phyloP scores from a whole-genome alignment of 768 basidiomycete species.

The Xerocomus spinulosus region DNA sequence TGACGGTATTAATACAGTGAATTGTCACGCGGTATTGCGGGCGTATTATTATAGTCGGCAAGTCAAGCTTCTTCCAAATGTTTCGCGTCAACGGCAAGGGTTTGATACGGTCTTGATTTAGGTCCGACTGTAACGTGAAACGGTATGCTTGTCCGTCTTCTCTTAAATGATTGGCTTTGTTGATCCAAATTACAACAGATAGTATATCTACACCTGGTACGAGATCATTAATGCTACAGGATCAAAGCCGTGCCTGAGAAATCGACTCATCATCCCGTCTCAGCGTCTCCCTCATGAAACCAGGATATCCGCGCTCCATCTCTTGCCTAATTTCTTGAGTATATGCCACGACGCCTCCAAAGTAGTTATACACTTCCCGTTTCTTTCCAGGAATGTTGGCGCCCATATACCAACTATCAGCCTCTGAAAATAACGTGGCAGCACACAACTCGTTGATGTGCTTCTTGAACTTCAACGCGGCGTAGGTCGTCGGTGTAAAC shows the following conservation, averaged over 20 bases:
- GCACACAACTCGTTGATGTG: neutral
- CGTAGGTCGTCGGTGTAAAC: conserved; percentile 7
- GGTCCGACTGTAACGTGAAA: no score
- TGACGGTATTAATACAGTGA: no score
- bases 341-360: neutral
- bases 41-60: no score
- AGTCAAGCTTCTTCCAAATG: no score
- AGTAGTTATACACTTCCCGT: conserved; percentile 6
- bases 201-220: neutral
- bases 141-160: no score
- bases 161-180: neutral
- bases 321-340: conserved; percentile 4
- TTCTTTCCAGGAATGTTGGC: conserved; percentile 11
- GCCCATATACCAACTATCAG: conserved; percentile 5
- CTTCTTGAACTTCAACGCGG: conserved; percentile 10
- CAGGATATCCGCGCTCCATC: conserved; percentile 8
- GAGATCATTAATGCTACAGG: neutral
- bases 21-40: no score
- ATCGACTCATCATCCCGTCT: neutral
- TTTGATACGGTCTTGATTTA: no score
- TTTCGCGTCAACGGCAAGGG: no score
- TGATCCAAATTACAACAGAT: neutral
- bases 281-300: conserved; percentile 5
- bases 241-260: neutral
- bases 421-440: neutral